Percentiles rank a stretch among this genome's conserved stretches.
These are phyloP conservation scores for Biscogniauxia mediterranea DNA, from an alignment of 2,329 filamentous ascomycete species.

Conservation along the genomic window DNA sequence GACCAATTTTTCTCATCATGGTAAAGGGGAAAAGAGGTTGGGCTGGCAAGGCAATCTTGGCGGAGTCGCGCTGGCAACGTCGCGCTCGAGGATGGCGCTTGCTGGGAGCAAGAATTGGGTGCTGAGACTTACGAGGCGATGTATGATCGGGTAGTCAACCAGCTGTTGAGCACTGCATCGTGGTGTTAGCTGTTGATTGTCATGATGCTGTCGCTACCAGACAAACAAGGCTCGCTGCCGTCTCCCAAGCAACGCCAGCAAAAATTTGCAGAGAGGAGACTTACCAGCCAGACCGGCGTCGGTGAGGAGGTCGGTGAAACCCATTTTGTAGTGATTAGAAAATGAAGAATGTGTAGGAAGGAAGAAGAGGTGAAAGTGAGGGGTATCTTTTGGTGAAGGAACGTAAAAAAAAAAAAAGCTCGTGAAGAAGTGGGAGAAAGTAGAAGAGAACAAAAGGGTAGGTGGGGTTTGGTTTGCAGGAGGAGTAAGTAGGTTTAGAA, in stretches of 20 bases:
- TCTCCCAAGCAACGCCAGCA: constrained; percentile 1
- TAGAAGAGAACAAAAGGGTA: constrained; percentile 20
- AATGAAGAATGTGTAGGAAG: constrained; percentile 17
- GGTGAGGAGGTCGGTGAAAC: constrained; percentile 59
- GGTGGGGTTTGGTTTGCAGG: constrained; percentile 30
- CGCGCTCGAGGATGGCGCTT: constrained; percentile 8
- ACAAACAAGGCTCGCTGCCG: constrained; percentile 3
- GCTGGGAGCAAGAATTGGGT: constrained; percentile 13
- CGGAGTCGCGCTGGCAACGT: constrained; percentile 7
- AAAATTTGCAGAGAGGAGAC: constrained; percentile 25
- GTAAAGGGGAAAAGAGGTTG: constrained; percentile 15
- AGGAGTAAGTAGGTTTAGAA: constrained; percentile 15
- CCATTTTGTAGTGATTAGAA: constrained; percentile 44
- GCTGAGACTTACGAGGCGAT: constrained; percentile 63
- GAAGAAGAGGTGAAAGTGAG: constrained; percentile 6
- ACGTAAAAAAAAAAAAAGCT: constrained; percentile 27
- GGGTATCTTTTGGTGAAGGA: constrained; percentile 30
- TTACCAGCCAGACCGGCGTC: constrained; percentile 53
- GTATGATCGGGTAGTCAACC: constrained; percentile 66
- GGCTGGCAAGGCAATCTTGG: constrained; percentile 11
- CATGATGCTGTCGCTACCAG: constrained; percentile 2
- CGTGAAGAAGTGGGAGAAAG: constrained; percentile 24
- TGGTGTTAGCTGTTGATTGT: constrained; percentile 15
- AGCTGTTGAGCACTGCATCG: constrained; percentile 53
- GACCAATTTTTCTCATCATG: constrained; percentile 77